Conservation (phyloP, 2,329 filamentous ascomycete species). For the Neopestalotiopsis sp. region DNA sequence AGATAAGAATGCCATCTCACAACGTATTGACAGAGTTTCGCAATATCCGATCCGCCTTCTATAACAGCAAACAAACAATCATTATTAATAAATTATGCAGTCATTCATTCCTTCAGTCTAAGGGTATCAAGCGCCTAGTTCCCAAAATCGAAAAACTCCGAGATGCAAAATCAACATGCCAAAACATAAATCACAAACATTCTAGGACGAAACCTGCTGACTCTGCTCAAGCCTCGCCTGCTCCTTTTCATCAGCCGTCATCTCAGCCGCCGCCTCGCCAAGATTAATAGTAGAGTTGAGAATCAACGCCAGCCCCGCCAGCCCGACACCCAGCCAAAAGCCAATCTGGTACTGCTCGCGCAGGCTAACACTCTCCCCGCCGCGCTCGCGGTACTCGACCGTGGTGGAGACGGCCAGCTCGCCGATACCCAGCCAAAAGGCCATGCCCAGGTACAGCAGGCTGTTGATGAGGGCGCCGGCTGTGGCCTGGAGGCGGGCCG, state of each 20-base stretch:
- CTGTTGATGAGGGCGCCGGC: conserved; percentile 76
- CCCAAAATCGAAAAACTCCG: neutral
- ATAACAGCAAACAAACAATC: neutral
- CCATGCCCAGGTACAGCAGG: conserved; percentile 74
- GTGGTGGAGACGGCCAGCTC: conserved; percentile 67
- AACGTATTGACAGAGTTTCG: no score
- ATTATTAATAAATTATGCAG: neutral
- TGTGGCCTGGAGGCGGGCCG: conserved; percentile 69
- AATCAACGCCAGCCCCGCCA: conserved; percentile 32
- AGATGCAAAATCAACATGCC: neutral
- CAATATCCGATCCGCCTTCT: no score
- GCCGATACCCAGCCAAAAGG: conserved; percentile 72
- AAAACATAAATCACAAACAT: neutral
- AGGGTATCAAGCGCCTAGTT: neutral
- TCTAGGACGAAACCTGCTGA: neutral
- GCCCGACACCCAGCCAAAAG: conserved; percentile 36
- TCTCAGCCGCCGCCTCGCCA: conserved; percentile 35
- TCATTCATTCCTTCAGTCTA: neutral
- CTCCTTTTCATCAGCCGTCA: conserved; percentile 39
- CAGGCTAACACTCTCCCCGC: conserved; percentile 23
- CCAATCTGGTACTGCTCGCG: conserved; percentile 36
- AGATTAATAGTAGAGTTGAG: conserved; percentile 34
- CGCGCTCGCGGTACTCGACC: conserved; percentile 25
- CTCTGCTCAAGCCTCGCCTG: conserved; percentile 21
- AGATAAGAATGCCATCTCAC: no score